Conservation (phyloP, 768 basidiomycete species). For the Boletus rufocinnamomeus region DNA sequence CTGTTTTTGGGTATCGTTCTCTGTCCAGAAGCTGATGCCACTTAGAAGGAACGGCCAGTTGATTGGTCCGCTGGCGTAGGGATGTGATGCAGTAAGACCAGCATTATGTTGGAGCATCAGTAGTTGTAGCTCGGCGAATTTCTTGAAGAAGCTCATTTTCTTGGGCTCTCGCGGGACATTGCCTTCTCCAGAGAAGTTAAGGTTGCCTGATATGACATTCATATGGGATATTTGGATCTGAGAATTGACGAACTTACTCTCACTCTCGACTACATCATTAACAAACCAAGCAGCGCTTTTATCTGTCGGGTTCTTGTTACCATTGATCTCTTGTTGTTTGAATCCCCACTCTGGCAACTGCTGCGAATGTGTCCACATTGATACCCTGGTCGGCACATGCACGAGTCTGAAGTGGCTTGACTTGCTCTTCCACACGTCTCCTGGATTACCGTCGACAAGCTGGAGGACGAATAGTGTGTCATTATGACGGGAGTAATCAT, state of each 20-base stretch:
- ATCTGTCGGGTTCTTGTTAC: slow-evolving; percentile 88
- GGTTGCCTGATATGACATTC: slow-evolving; percentile 53
- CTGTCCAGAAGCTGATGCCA: slow-evolving; percentile 99
- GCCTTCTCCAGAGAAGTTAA: slow-evolving; percentile 48
- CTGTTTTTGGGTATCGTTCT: slow-evolving; percentile 80
- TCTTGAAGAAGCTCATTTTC: slow-evolving; percentile 88
- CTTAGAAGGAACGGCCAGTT: slow-evolving; percentile 98
- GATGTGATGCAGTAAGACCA: slow-evolving; percentile 96
- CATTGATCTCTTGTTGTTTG: slow-evolving; percentile 97
- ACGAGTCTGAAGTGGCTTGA: slow-evolving; percentile 89
- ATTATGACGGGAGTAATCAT: slow-evolving; percentile 74
- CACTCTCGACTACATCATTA: slow-evolving; percentile 75
- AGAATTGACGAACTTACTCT: slow-evolving; percentile 49
- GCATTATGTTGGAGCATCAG: slow-evolving; percentile 99
- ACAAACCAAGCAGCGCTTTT: slow-evolving; percentile 87
- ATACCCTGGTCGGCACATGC: slow-evolving; percentile 87
- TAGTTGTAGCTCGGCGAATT: slow-evolving; percentile 90
- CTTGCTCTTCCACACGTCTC: slow-evolving; percentile 91
- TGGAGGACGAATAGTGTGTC: slow-evolving; percentile 87
- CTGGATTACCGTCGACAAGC: slow-evolving; percentile 71
- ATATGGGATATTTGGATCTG: slow-evolving; percentile 5
- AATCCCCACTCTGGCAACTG: slow-evolving; percentile 95
- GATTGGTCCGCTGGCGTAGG: slow-evolving; percentile 93
- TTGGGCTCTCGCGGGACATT: slow-evolving; percentile 69
- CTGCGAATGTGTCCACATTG: slow-evolving; percentile 88